Evolutionary conservation across 2,329 filamentous ascomycete genomes (phyloP).

Genomic region (Cyphellophora attinorum): DNA sequence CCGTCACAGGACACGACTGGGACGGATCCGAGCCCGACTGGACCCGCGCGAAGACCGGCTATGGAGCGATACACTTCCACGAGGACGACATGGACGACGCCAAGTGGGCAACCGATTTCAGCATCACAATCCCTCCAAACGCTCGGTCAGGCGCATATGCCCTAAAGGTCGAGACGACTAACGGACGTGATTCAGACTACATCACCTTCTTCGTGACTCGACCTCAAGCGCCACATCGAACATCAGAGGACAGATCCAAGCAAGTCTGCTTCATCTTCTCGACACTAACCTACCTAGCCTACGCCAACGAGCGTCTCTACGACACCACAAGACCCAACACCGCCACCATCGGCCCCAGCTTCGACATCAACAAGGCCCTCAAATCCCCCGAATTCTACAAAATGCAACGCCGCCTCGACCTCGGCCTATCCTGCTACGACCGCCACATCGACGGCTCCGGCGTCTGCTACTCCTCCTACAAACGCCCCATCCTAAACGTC

Average conservation of each 20-base stretch:
- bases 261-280: slow-evolving; percentile 24
- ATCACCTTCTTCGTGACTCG: slow-evolving; percentile 28
- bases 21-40: slow-evolving; percentile 23
- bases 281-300: slow-evolving; percentile 30
- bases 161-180: slow-evolving; percentile 17
- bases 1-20: slow-evolving; percentile 25
- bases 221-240: too few relatives aligned
- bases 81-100: slow-evolving; percentile 31
- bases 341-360: slow-evolving; percentile 10
- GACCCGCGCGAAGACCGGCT: slow-evolving; percentile 25
- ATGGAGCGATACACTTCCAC: slow-evolving; percentile 30
- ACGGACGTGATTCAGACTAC: slow-evolving; percentile 18
- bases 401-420: slow-evolving; percentile 23
- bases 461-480: slow-evolving; percentile 22
- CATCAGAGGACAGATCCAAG: slow-evolving; percentile 4
- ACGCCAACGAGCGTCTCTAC: slow-evolving; percentile 29
- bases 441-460: slow-evolving; percentile 28
- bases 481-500: slow-evolving; percentile 28
- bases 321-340: slow-evolving; percentile 21
- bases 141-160: slow-evolving; percentile 22
- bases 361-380: slow-evolving; percentile 4
- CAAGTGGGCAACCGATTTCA: slow-evolving; percentile 24
- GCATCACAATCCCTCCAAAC: slow-evolving; percentile 16
- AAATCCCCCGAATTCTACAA: slow-evolving; percentile 16
- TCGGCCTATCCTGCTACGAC: slow-evolving; percentile 31